Evolutionary conservation across 352 stramenopile species (phyloP), one percentile per base, ranked within the genome.

Genomic region (Phytophthora ramorum): DNA sequence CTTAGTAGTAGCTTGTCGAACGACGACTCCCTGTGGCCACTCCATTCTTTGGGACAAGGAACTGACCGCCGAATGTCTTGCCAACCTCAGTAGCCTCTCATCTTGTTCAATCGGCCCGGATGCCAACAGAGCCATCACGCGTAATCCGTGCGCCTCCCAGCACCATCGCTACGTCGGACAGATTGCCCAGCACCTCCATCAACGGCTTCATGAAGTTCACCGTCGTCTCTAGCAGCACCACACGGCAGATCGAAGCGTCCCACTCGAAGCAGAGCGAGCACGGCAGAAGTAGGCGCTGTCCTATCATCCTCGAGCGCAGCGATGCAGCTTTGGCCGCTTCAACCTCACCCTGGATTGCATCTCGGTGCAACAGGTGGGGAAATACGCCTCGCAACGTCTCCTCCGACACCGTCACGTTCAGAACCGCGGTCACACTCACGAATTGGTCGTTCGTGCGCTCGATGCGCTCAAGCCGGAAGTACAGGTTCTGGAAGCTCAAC

Each of bases 401-500:
- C 13, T 50, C 46, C 7, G 54, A 47, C 7, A 68, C 38, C 0
- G 24, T 53, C 44, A 64, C 40, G 10, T 28, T 37, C 7, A 50
- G 52, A 4, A 12, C 19, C 35, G 32, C 63, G 35, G 56, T 13
- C 44, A n/a, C n/a, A n/a, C n/a, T n/a, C n/a, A 71, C 40, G 26
- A 75, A 66, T 8, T 30, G 37, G 20, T 58, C 51, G 16, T 12
- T 60, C 14, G 35, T 38, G 6, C 24, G 8, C 12, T 34, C 72
- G 28, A 12, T 34, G 28, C 28, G 28, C 28, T 12, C 12, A 4
- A 77, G 19, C 22, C 78, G 61, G 24, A 79, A 65, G 28, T 68
- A 59, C 3, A 81, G 26, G 28, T 52, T 71, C 37, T 67, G 51
- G 41, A 73, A 74, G 22, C 26, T 70, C 1, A 43, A 24, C 30